phyloP scores from a whole-genome alignment of 352 stramenopile species.

The Phytophthora hibernalis region DNA sequence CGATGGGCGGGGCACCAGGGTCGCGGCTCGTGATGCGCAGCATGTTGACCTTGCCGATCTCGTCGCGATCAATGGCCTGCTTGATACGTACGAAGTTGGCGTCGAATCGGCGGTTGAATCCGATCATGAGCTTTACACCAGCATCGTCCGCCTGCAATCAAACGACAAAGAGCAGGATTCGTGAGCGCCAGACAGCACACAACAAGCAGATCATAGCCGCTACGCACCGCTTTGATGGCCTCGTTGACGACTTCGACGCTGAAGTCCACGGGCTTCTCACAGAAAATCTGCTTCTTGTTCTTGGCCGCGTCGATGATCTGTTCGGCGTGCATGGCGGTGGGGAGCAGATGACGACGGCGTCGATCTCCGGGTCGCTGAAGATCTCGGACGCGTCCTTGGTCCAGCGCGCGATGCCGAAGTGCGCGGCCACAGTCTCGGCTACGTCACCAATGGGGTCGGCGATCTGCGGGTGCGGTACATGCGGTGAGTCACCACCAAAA shows the following conservation, averaged over 20 bases:
- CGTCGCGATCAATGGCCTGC: slow-evolving; percentile 78
- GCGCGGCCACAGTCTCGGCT: slow-evolving; percentile 27
- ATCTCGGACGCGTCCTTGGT: slow-evolving; percentile 87
- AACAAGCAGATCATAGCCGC: too few relatives aligned
- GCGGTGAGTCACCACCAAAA: slow-evolving; percentile 7
- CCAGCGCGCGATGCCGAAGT: slow-evolving; percentile 69
- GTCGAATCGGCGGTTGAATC: slow-evolving; percentile 94
- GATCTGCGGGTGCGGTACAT: slow-evolving; percentile 40
- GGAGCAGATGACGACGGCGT: slow-evolving; percentile 98
- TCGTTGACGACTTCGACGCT: slow-evolving; percentile 76
- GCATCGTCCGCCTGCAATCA: slow-evolving; percentile 39
- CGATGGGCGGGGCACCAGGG: slow-evolving; percentile 25
- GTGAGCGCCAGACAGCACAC: too few relatives aligned
- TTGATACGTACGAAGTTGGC: slow-evolving; percentile 94
- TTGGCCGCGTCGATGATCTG: slow-evolving; percentile 94
- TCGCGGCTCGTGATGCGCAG: slow-evolving; percentile 79
- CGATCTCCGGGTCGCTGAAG: slow-evolving; percentile 92
- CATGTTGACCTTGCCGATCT: slow-evolving; percentile 92
- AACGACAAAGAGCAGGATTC: too few relatives aligned
- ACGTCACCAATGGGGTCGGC: slow-evolving; percentile 45
- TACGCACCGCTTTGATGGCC: slow-evolving; percentile 56
- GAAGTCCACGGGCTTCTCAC: slow-evolving; percentile 96
- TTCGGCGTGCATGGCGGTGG: slow-evolving; percentile 93
- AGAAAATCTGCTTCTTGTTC: slow-evolving; percentile 96
- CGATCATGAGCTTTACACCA: slow-evolving; percentile 96